Conservation (phyloP, 164 flowering plant species). For the Tetrastigma voinierianum region DNA sequence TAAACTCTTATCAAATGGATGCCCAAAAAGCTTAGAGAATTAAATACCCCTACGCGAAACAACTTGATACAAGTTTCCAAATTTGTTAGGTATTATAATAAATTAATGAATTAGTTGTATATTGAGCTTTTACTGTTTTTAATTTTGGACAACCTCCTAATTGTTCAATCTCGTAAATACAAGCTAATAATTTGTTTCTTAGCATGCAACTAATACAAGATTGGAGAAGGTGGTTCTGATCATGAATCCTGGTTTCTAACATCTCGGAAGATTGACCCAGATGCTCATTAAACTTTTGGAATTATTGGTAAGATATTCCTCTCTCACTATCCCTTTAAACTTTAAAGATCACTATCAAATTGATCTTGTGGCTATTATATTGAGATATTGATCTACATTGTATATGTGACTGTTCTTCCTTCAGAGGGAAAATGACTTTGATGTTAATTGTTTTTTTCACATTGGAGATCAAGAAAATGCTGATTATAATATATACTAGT, state of each 20-base stretch:
- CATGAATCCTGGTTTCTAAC: conserved; percentile 85
- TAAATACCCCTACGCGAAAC: too few species aligned
- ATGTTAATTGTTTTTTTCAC: too few species aligned
- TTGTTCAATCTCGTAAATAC: background rate
- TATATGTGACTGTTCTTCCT: too few species aligned
- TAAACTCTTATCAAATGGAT: too few species aligned
- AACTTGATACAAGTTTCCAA: background rate
- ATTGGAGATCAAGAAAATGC: too few species aligned
- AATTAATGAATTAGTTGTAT: background rate
- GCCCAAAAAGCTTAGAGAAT: too few species aligned
- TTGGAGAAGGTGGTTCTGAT: conserved; percentile 66
- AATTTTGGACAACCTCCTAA: background rate
- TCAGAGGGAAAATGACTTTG: too few species aligned
- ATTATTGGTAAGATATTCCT: conserved; percentile 70
- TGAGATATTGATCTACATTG: too few species aligned
- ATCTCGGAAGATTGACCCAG: conserved; percentile 73
- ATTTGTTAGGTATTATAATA: background rate
- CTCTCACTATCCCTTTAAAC: background rate
- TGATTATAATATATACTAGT: too few species aligned
- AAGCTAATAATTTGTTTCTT: conserved; percentile 13
- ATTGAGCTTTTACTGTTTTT: background rate
- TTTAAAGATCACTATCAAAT: too few species aligned
- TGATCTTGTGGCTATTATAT: too few species aligned
- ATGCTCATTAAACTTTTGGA: conserved; percentile 80
- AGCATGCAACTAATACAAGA: conserved; percentile 85